These are phyloP conservation scores for Fusarium sp. DNA, from an alignment of 2,329 filamentous ascomycete genomes.

Conservation along the genomic window DNA sequence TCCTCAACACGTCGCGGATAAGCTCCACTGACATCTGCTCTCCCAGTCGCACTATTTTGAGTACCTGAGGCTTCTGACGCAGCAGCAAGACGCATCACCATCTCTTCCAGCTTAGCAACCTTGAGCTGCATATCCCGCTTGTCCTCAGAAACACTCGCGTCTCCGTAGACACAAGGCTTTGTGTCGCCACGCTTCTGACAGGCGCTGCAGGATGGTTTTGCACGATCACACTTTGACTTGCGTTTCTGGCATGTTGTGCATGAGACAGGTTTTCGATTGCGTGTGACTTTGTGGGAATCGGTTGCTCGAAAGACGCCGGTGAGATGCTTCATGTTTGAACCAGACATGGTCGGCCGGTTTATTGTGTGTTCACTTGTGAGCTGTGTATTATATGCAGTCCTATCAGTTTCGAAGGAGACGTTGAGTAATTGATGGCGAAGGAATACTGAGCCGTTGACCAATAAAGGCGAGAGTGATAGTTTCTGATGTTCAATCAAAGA, in stretches of 20 bases:
- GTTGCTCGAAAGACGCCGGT: constrained; percentile 56
- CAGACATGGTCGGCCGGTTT: constrained; percentile 39
- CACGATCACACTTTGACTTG: constrained; percentile 60
- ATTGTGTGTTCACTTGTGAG: background rate
- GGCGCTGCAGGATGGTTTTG: constrained; percentile 55
- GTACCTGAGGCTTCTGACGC: constrained; percentile 14
- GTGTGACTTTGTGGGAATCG: constrained; percentile 53
- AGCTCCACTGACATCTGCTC: background rate
- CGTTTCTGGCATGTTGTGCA: constrained; percentile 59
- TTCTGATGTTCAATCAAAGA: background rate
- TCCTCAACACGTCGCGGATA: constrained; percentile 13
- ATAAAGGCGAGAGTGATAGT: background rate
- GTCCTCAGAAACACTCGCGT: constrained; percentile 23
- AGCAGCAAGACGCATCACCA: constrained; percentile 56
- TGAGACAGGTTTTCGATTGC: constrained; percentile 59
- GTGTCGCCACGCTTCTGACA: constrained; percentile 57
- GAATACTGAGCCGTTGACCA: background rate
- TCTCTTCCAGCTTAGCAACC: constrained; percentile 58
- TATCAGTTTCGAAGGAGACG: too few species aligned
- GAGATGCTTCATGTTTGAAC: constrained; percentile 41
- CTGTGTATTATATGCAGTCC: too few species aligned
- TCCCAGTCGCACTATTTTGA: background rate
- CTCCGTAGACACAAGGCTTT: constrained; percentile 52
- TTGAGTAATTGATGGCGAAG: background rate
- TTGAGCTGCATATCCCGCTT: constrained; percentile 57